phyloP scores from a whole-genome alignment of 768 basidiomycete genomes.

The Boletus sp. region DNA sequence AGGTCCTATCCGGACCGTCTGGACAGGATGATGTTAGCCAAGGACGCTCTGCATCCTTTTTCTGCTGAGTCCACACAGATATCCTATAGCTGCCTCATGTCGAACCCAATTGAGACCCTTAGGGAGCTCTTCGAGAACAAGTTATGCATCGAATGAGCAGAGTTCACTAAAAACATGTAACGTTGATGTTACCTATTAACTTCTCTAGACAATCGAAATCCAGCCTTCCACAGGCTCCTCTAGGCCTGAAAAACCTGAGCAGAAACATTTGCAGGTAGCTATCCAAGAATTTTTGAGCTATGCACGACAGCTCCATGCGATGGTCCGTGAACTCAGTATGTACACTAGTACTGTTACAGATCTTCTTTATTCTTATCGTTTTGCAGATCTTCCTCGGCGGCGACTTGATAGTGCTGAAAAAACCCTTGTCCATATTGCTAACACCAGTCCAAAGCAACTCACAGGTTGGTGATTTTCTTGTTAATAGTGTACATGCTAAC shows the following conservation, averaged over 20 bases:
- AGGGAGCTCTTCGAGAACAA: neutral
- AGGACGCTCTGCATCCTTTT: neutral
- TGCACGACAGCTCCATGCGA: neutral
- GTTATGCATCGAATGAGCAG: neutral
- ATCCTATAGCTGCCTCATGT: neutral
- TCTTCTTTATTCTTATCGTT: neutral
- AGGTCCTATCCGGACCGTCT: neutral
- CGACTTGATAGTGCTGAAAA: neutral
- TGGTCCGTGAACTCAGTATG: neutral
- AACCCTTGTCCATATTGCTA: neutral
- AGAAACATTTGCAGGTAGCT: neutral
- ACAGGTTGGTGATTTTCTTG: neutral
- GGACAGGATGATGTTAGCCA: neutral
- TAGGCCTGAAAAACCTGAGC: neutral
- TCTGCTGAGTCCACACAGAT: neutral
- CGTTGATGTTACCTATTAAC: neutral
- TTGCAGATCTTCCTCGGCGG: neutral
- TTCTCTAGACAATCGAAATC: neutral
- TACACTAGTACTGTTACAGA: neutral
- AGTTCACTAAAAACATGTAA: neutral
- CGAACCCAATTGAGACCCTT: neutral
- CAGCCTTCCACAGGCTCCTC: neutral
- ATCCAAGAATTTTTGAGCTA: neutral
- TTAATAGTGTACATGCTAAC: neutral
- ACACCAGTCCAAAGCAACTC: neutral